Evolutionary conservation across 176 grass and related monocot genomes (phyloP).

Genomic region (Lolium multiflorum): DNA sequence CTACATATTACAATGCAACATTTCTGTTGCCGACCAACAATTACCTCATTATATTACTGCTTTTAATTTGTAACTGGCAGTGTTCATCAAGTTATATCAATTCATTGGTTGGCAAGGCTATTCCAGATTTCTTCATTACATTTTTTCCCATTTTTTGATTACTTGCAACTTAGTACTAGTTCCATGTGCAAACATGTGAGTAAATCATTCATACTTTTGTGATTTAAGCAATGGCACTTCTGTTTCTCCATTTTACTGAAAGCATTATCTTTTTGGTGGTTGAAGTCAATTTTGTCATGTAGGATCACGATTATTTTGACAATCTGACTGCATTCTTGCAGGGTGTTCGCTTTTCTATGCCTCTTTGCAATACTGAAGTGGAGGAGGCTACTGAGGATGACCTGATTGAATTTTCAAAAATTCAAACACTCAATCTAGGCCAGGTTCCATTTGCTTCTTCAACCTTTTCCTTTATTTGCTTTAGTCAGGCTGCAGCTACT

Average conservation of each 20-base stretch:
- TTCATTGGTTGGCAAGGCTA: not conserved
- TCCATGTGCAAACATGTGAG: not conserved
- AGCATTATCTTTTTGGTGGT: not conserved
- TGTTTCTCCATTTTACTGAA: not conserved
- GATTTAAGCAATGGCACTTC: not conserved
- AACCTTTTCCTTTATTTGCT: not conserved
- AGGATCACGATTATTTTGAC: slow-evolving; percentile 28
- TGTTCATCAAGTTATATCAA: slow-evolving; percentile 11
- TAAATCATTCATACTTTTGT: not conserved
- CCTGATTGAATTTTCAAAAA: slow-evolving; percentile 85
- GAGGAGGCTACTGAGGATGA: slow-evolving; percentile 84
- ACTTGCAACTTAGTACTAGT: not conserved
- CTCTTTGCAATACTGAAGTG: slow-evolving; percentile 76
- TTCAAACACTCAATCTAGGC: slow-evolving; percentile 78
- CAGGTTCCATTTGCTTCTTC: slow-evolving; percentile 61
- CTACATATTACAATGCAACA: not conserved
- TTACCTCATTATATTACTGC: slow-evolving; percentile 15
- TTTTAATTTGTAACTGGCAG: slow-evolving; percentile 15
- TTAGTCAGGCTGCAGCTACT: not conserved
- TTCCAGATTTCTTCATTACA: not conserved
- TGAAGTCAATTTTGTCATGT: slow-evolving; percentile 6
- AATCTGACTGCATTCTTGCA: slow-evolving; percentile 45
- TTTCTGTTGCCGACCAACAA: not conserved
- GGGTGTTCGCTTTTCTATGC: slow-evolving; percentile 81
- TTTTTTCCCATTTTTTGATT: not conserved